phyloP scores from a whole-genome alignment of 176 grass and related monocot genomes.

The Echinochloa phyllopogon region DNA sequence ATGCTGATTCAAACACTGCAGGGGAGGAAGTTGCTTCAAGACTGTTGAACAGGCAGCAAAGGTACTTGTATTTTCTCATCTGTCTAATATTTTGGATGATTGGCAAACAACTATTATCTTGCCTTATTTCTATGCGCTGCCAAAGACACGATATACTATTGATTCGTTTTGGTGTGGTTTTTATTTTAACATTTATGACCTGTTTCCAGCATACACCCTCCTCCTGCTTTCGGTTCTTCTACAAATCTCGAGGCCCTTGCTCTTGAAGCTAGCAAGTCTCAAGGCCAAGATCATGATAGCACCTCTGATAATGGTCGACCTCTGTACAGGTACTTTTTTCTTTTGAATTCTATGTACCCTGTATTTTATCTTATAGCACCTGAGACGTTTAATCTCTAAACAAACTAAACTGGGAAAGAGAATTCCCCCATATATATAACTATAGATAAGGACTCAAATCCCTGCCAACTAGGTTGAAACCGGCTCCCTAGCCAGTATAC shows the following conservation, averaged over 20 bases:
- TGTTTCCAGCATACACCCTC: slow-evolving; percentile 74
- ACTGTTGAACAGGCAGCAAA: slow-evolving; percentile 66
- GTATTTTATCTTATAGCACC: not conserved
- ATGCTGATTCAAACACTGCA: slow-evolving; percentile 66
- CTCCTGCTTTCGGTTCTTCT: slow-evolving; percentile 95
- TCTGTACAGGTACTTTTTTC: slow-evolving; percentile 58
- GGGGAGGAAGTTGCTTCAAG: slow-evolving; percentile 74
- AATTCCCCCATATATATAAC: not conserved
- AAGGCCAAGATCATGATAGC: slow-evolving; percentile 62
- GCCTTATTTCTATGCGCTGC: not conserved
- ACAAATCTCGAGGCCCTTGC: slow-evolving; percentile 89
- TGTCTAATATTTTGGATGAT: slow-evolving; percentile 22
- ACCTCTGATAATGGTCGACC: slow-evolving; percentile 61
- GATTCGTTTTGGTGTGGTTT: slow-evolving; percentile 11
- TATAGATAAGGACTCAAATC: not conserved
- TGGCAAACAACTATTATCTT: slow-evolving; percentile 17
- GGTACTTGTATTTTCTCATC: slow-evolving; percentile 55
- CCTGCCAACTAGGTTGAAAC: not conserved
- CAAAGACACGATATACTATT: not conserved
- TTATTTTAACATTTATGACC: slow-evolving; percentile 36
- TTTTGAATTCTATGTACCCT: not conserved
- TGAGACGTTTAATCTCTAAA: not conserved
- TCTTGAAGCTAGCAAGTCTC: slow-evolving; percentile 69
- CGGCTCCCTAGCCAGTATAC: not conserved
- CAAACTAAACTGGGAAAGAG: not conserved